Conservation (phyloP, 768 basidiomycete species). For the Tricholoma terreum region DNA sequence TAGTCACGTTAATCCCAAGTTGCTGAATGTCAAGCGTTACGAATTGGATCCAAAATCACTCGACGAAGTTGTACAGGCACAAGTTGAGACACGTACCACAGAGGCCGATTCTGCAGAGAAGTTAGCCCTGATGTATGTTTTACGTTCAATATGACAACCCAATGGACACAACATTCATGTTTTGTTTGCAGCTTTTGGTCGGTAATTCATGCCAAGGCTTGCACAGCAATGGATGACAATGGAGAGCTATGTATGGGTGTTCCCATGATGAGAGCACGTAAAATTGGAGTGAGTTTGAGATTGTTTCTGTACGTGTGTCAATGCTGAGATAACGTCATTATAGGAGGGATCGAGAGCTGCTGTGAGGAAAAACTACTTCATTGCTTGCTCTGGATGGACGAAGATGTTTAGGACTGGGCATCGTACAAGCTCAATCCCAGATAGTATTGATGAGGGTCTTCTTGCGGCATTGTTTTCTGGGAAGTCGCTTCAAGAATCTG, state of each 20-base stretch:
- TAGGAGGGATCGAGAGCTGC: background rate
- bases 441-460: constrained; percentile 3
- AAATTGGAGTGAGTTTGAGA: background rate
- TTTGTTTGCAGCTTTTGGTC: constrained; percentile 1
- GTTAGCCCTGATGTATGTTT: background rate
- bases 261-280: background rate
- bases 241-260: background rate
- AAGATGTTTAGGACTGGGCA: background rate
- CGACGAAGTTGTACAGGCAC: background rate
- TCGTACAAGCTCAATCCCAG: background rate
- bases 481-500: background rate
- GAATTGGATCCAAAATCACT: constrained; percentile 1
- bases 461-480: background rate
- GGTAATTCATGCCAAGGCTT: background rate
- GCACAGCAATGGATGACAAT: background rate
- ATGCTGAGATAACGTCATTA: background rate
- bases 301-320: background rate
- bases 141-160: background rate
- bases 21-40: background rate
- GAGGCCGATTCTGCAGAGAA: constrained; percentile 2
- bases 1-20: background rate
- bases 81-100: background rate
- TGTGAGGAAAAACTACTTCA: background rate
- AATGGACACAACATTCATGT: too few relatives aligned
- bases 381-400: constrained; percentile 1